phyloP scores from a whole-genome alignment of 305 asterid genomes.

The Fraxinus greggii region DNA sequence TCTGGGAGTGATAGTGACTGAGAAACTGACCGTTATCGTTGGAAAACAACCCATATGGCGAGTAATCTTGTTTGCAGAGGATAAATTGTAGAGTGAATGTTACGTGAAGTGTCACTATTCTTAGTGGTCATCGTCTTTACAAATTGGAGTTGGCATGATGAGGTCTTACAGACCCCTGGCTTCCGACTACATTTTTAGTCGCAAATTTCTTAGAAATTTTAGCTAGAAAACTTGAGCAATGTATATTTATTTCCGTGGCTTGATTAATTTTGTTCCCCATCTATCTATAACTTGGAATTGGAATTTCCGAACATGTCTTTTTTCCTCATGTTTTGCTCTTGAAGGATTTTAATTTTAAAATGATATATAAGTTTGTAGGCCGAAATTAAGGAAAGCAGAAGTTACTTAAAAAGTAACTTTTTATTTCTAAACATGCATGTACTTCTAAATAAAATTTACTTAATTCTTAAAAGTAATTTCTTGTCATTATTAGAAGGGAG shows the following conservation, averaged over 20 bases:
- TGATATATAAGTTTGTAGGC: background rate
- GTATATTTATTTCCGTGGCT: background rate
- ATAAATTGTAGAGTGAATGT: background rate
- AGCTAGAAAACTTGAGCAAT: background rate
- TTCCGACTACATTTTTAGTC: background rate
- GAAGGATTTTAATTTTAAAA: background rate
- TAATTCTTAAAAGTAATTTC: background rate
- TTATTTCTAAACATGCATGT: background rate
- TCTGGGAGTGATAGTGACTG: slow-evolving; percentile 61
- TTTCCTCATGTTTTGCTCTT: background rate
- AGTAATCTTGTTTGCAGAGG: background rate
- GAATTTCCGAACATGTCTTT: background rate
- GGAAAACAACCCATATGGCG: background rate
- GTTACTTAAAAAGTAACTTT: background rate
- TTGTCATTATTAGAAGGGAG: background rate
- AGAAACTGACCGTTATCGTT: background rate
- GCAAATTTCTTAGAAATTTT: background rate
- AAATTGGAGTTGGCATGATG: background rate
- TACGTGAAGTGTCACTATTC: background rate
- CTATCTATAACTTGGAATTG: background rate
- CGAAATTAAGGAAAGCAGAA: background rate
- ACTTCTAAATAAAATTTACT: too few relatives aligned
- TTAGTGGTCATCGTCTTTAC: background rate
- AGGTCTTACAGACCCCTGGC: background rate
- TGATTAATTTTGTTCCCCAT: background rate